These are phyloP conservation scores for Vanderwaltozyma verrucispora DNA, from an alignment of 805 yeast genomes.

Conservation along the genomic window DNA sequence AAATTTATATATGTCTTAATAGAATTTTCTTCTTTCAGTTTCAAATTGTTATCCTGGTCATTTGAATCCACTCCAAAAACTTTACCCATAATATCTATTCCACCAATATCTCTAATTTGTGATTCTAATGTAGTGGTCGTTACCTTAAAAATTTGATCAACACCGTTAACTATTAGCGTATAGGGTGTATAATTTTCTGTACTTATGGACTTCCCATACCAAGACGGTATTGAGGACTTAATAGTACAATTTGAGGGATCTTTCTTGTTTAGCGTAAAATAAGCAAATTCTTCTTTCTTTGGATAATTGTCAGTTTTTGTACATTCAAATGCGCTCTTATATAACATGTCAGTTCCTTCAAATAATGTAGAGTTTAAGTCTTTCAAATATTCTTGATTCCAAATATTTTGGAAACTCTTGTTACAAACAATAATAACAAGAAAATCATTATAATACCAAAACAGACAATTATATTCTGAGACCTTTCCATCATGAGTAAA, in stretches of 20 bases:
- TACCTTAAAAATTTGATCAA: conserved; percentile 10
- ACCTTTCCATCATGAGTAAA: conserved; percentile 4
- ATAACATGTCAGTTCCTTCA: conserved; percentile 15
- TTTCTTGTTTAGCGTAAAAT: conserved; percentile 11
- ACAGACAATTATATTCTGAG: conserved; percentile 6
- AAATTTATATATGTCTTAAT: conserved; percentile 9
- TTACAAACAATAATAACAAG: conserved; percentile 20
- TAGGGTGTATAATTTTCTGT: conserved; percentile 8
- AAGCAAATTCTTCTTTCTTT: conserved; percentile 16
- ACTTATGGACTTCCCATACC: conserved; percentile 2
- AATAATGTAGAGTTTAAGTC: conserved; percentile 17
- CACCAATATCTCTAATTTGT: conserved; percentile 3
- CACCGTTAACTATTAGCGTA: conserved; percentile 20
- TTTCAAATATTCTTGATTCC: conserved; percentile 22
- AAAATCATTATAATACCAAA: conserved; percentile 25
- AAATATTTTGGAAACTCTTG: conserved; percentile 16
- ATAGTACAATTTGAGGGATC: conserved; percentile 1
- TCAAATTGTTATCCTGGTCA: too few relatives aligned
- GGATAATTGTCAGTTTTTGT: not conserved
- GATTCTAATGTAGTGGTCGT: conserved; percentile 1
- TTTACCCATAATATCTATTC: conserved; percentile 17
- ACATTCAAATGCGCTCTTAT: conserved; percentile 4
- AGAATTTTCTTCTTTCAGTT: not conserved
- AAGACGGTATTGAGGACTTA: conserved; percentile 20
- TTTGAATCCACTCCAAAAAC: conserved; percentile 3